Conservation (phyloP, 169 alveolate genomes). For the Amoebophrya sp. region DNA sequence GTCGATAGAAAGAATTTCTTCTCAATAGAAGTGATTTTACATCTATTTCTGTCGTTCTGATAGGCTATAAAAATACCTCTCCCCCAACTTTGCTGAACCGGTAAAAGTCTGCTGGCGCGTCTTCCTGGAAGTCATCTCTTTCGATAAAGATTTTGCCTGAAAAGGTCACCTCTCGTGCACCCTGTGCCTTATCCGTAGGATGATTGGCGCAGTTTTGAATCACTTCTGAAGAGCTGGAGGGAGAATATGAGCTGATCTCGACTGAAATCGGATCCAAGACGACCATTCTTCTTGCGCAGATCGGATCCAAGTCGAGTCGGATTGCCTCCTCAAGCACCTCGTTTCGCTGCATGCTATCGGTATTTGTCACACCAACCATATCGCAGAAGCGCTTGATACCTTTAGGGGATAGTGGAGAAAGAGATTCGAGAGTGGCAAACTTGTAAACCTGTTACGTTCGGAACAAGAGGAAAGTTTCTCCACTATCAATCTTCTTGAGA, state of each 20-base stretch:
- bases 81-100: conserved; percentile 39
- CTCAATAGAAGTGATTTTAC: too few relatives aligned
- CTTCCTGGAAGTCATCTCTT: conserved; percentile 62
- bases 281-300: conserved; percentile 45
- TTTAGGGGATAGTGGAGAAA: neutral
- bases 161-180: conserved; percentile 39
- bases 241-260: conserved; percentile 32
- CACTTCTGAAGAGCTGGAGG: neutral
- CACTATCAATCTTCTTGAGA: neutral
- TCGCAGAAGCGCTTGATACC: neutral
- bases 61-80: neutral
- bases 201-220: conserved; percentile 38
- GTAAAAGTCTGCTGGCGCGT: conserved; percentile 59
- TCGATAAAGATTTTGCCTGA: conserved; percentile 57
- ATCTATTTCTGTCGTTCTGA: too few relatives aligned
- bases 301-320: conserved; percentile 43
- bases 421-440: neutral
- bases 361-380: neutral
- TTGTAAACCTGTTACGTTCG: neutral
- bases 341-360: neutral
- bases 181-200: conserved; percentile 36
- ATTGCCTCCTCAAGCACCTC: neutral
- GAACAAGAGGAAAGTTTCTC: neutral
- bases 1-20: too few relatives aligned
- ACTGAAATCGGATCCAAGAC: conserved; percentile 47